phyloP scores from a whole-genome alignment of 2,329 filamentous ascomycete genomes.

The Ascochyta lentis region DNA sequence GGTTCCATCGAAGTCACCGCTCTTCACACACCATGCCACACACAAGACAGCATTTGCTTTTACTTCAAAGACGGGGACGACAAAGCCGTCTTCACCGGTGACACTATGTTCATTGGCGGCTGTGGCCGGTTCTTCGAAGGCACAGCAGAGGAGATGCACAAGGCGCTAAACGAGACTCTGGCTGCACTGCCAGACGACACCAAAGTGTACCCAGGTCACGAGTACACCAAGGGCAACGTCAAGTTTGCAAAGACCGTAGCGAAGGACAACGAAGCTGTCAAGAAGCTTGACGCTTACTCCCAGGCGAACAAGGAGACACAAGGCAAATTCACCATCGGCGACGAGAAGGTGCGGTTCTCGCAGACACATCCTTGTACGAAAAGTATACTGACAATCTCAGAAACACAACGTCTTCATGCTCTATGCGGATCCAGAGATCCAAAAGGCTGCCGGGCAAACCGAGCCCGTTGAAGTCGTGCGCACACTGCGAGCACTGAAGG shows the following conservation, averaged over 20 bases:
- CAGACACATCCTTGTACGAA: not conserved
- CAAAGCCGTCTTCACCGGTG: slow-evolving; percentile 89
- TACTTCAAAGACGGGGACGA: slow-evolving; percentile 81
- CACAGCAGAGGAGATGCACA: slow-evolving; percentile 83
- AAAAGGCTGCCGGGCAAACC: slow-evolving; percentile 81
- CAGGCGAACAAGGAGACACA: slow-evolving; percentile 85
- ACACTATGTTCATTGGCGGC: slow-evolving; percentile 93
- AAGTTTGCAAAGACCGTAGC: slow-evolving; percentile 82
- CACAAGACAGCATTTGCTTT: slow-evolving; percentile 97
- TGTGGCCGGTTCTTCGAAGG: slow-evolving; percentile 98
- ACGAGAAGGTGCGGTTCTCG: slow-evolving; percentile 79
- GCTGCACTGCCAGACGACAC: slow-evolving; percentile 86
- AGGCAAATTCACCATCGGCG: slow-evolving; percentile 93
- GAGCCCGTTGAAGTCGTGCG: slow-evolving; percentile 85
- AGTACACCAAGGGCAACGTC: slow-evolving; percentile 97
- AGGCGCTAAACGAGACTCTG: slow-evolving; percentile 85
- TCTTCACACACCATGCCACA: slow-evolving; percentile 96
- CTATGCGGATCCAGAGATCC: slow-evolving; percentile 82
- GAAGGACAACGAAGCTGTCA: slow-evolving; percentile 70
- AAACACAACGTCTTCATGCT: slow-evolving; percentile 98
- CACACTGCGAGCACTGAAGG: slow-evolving; percentile 89
- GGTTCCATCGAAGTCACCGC: slow-evolving; percentile 83
- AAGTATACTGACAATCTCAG: slow-evolving; percentile 51
- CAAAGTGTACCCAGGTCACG: slow-evolving; percentile 91
- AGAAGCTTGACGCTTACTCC: slow-evolving; percentile 78